Conservation (phyloP, 176 grass and related monocot genomes). For the Hordeum vulgare region DNA sequence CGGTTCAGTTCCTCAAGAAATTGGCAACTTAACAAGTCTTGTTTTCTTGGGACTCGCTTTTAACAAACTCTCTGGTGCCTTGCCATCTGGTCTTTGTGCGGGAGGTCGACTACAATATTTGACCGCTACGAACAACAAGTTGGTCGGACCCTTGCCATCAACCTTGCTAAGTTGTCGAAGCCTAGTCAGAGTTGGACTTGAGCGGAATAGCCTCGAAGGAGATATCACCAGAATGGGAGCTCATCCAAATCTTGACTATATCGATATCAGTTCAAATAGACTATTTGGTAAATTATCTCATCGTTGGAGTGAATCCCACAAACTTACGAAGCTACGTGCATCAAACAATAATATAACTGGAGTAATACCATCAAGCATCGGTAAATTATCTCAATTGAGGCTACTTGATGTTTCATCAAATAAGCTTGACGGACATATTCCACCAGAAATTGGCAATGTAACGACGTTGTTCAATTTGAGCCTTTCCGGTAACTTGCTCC, state of each 20-base stretch:
- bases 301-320: background rate
- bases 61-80: too few species aligned
- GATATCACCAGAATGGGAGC: background rate
- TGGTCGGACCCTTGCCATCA: background rate
- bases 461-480: background rate
- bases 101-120: too few species aligned
- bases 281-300: background rate
- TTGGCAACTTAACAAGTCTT: too few species aligned
- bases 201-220: background rate
- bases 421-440: background rate
- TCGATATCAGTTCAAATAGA: background rate
- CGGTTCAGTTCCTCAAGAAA: too few species aligned
- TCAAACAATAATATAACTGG: background rate
- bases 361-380: background rate
- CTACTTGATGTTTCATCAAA: background rate
- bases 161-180: background rate
- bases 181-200: background rate
- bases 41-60: too few species aligned
- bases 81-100: too few species aligned
- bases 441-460: background rate
- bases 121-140: background rate
- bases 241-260: background rate
- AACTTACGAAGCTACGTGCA: background rate
- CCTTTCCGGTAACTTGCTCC: background rate
- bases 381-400: background rate